Conservation (phyloP, 495 filamentous ascomycete species). For the Alectoria sarmentosa region DNA sequence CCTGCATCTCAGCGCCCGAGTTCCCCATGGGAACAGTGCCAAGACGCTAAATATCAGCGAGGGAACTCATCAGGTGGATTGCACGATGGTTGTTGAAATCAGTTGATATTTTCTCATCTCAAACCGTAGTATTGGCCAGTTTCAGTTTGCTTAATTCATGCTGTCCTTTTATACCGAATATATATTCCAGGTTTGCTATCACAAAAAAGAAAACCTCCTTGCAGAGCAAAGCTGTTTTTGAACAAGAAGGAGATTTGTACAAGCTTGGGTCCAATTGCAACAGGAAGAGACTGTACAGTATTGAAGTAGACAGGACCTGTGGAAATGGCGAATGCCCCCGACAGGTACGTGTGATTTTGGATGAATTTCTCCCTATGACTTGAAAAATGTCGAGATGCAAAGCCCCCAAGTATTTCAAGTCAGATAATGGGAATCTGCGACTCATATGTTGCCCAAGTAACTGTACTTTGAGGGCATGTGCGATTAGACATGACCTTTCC, state of each 20-base stretch:
- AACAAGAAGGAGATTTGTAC: not conserved
- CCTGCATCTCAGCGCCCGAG: not conserved
- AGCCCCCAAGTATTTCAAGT: no score
- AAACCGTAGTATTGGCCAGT: not conserved
- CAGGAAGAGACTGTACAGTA: not conserved
- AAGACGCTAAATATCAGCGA: no score
- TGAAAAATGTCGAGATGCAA: no score
- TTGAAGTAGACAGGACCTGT: not conserved
- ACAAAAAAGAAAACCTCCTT: not conserved
- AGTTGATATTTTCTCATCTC: not conserved
- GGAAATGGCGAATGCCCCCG: constrained; percentile 8
- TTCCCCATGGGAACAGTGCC: not conserved
- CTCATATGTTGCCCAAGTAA: no score
- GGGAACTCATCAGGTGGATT: no score
- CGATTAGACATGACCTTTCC: not conserved
- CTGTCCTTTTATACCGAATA: no score
- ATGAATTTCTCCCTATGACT: not conserved
- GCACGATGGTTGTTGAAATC: not conserved
- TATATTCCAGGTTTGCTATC: no score
- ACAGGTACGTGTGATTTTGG: constrained; percentile 7
- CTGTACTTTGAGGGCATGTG: not conserved
- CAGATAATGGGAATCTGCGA: no score
- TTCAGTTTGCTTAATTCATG: not conserved
- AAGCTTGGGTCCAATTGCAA: not conserved
- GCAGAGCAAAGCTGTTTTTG: not conserved